These are phyloP conservation scores for Phytomonas francai DNA, from an alignment of 208 protist species.

Conservation along the genomic window DNA sequence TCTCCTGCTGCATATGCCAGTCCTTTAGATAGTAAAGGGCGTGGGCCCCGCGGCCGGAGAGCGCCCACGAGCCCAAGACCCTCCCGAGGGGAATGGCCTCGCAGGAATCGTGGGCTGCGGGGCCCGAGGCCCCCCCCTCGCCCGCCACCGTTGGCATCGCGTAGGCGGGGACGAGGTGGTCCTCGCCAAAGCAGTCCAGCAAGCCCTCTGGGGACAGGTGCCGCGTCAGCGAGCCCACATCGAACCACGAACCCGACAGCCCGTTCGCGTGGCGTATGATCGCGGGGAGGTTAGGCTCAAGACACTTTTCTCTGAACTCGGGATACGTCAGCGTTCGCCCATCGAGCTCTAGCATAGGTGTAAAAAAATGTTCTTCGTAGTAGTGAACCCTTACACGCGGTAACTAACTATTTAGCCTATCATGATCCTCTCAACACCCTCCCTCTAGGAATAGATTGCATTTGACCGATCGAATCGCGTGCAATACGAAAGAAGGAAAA, in stretches of 20 bases:
- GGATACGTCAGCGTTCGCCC: slow-evolving; percentile 49
- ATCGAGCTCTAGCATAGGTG: slow-evolving; percentile 51
- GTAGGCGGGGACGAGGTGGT: slow-evolving; percentile 46
- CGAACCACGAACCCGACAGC: slow-evolving; percentile 13
- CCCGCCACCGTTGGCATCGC: background rate
- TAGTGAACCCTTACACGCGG: no score
- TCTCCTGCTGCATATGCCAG: slow-evolving; percentile 62
- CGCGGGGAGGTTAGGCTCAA: slow-evolving; percentile 59
- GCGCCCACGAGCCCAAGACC: background rate
- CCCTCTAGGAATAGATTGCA: no score
- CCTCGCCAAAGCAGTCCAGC: slow-evolving; percentile 17
- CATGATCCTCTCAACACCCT: no score
- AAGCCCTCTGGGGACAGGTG: slow-evolving; percentile 24
- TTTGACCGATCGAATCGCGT: no score
- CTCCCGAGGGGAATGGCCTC: slow-evolving; percentile 17
- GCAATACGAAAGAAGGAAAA: no score
- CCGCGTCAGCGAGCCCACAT: slow-evolving; percentile 13
- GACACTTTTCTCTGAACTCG: slow-evolving; percentile 43
- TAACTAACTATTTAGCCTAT: no score
- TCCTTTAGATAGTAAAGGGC: slow-evolving; percentile 63
- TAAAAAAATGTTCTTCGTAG: background rate
- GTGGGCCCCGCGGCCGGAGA: background rate
- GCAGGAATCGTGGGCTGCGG: background rate
- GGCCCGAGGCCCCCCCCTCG: background rate
- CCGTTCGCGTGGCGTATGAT: slow-evolving; percentile 41